A percentile compares a stretch with the other conserved stretches of the same genome.
Conservation (phyloP, 2,329 filamentous ascomycete genomes). For the Calonectria montana region DNA sequence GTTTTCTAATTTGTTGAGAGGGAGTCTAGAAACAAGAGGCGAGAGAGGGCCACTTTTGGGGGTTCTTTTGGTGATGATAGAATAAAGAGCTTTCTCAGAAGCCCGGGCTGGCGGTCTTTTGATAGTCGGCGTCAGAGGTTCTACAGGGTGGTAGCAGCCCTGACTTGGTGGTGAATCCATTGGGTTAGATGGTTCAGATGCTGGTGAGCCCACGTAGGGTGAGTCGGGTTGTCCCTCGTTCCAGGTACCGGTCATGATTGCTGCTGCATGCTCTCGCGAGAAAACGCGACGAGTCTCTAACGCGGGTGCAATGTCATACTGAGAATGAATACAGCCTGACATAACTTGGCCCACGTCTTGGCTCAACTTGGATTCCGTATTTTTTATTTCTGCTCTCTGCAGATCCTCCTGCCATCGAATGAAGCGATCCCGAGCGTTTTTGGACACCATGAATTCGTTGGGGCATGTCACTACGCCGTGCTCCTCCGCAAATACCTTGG, state of each 20-base stretch:
- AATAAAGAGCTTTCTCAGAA: slow-evolving; percentile 26
- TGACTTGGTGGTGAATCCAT: slow-evolving; percentile 21
- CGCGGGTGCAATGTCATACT: slow-evolving; percentile 48
- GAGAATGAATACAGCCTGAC: slow-evolving; percentile 41
- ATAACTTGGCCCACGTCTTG: slow-evolving; percentile 26
- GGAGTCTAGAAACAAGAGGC: slow-evolving; percentile 17
- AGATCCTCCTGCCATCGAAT: slow-evolving; percentile 83
- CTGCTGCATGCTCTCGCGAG: slow-evolving; percentile 62
- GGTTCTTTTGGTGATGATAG: slow-evolving; percentile 27
- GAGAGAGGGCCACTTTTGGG: slow-evolving; percentile 19
- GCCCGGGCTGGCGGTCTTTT: slow-evolving; percentile 20
- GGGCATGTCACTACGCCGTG: slow-evolving; percentile 79
- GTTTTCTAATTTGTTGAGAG: slow-evolving; percentile 20
- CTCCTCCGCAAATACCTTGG: slow-evolving; percentile 85
- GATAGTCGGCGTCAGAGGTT: slow-evolving; percentile 23
- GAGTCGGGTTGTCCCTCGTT: slow-evolving; percentile 73
- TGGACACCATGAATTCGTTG: slow-evolving; percentile 83
- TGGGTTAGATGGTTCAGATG: slow-evolving; percentile 26
- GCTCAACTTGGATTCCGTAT: slow-evolving; percentile 40
- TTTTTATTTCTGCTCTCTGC: slow-evolving; percentile 65
- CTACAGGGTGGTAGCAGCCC: slow-evolving; percentile 33
- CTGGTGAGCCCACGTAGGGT: slow-evolving; percentile 51
- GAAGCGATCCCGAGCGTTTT: slow-evolving; percentile 82
- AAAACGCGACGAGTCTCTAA: slow-evolving; percentile 40
- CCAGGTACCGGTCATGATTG: slow-evolving; percentile 68